Evolutionary conservation across 305 asterid genomes (phyloP).

Genomic region (Nicotiana rustica): DNA sequence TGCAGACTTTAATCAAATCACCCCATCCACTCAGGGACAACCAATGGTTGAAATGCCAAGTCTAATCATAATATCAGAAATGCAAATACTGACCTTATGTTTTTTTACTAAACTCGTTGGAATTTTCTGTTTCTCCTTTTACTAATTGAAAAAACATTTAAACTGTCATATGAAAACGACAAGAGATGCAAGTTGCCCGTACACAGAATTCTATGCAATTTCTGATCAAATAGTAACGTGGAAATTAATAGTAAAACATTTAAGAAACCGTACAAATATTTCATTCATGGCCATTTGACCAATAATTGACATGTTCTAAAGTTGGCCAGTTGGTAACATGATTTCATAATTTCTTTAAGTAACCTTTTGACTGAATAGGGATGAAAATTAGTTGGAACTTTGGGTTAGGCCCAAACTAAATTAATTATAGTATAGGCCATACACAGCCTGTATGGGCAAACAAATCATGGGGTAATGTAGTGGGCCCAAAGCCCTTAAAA

Average conservation of each 20-base stretch:
- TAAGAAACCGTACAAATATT: constrained; percentile 23
- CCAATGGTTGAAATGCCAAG: neutral
- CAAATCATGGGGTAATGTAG: constrained; percentile 1
- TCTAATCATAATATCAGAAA: neutral
- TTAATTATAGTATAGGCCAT: constrained; percentile 5
- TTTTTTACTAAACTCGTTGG: neutral
- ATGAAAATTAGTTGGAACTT: neutral
- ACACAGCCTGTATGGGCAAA: constrained; percentile 46
- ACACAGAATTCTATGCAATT: neutral
- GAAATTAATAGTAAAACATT: neutral
- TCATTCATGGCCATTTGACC: constrained; percentile 19
- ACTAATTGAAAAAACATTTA: neutral
- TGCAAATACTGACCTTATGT: neutral
- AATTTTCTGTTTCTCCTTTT: neutral
- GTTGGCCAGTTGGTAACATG: neutral
- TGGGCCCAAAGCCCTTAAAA: constrained; percentile 32
- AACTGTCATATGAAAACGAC: neutral
- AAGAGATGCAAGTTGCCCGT: constrained; percentile 8
- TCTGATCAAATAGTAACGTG: neutral
- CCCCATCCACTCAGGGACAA: neutral
- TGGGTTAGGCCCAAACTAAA: neutral
- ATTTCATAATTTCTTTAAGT: neutral
- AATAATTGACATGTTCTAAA: neutral
- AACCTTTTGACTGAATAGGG: neutral
- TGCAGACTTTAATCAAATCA: neutral